Base-by-base conservation (phyloP, 495 filamentous ascomycete genomes). In the Aspergillus affinis region DNA sequence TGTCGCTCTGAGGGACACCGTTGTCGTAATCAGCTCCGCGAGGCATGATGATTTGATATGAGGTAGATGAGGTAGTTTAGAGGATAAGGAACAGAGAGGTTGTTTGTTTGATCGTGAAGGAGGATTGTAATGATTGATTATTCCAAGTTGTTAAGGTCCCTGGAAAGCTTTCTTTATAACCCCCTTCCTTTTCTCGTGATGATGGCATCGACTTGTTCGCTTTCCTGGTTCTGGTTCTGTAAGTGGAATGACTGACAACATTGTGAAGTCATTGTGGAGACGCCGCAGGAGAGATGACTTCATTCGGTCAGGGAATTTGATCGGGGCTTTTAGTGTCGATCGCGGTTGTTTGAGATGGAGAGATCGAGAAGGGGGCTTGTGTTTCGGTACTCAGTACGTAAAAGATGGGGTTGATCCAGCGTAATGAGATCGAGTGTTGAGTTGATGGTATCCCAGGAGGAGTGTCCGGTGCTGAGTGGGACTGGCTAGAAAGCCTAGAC, bases 21-120 rank as follows among this genome's bases (percentile, higher is more conserved):
- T 82, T 75, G 59, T 79, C 76, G 72, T 72, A 82, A 45, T 81
- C 75, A 51, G 77, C 78, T 67, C 80, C 80, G 66, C 79, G 79
- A 68, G 74, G 72, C 80, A 82, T 82, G 59, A 36, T 77, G 47
- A 57, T 51, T 58, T 49, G 20, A 18, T 53, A 47, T 51, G 55
- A 53, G 30, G n/a, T 36, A 44, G 52, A 21, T 50, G 20, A 26
- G 19, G 23, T 53, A 29, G 45, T 30, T 41, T 46, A n/a, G 20
- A 55, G 19, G 27, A 20, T 47, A 23, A 49, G 8, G n/a, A 17
- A 21, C 17, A 44, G 9, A 4, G 17, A 41, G 26, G 49, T 30
- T 51, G 27, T 20, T 48, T 54, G 51, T 13, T 13, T 57, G 10
- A 12, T 36, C 12, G 32, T 36, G 32, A 8, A 13, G 32, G 9